These are phyloP conservation scores for Fusarium sp. DNA, from an alignment of 2,329 filamentous ascomycete species.

Conservation along the genomic window DNA sequence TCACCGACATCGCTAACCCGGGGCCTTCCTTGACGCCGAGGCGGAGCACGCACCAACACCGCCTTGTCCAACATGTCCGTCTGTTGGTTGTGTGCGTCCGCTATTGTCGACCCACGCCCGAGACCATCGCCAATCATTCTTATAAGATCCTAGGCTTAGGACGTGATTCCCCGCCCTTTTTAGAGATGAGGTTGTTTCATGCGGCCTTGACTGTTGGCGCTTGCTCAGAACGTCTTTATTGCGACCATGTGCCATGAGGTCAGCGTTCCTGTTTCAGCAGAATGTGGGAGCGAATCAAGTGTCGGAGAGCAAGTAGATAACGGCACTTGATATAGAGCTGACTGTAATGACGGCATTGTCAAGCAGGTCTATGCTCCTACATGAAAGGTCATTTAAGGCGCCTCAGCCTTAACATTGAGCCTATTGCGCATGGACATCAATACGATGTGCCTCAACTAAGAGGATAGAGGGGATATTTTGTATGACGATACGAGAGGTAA, in stretches of 20 bases:
- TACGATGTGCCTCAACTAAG: too few species aligned
- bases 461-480: constrained; percentile 55
- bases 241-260: constrained; percentile 54
- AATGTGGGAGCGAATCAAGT: constrained; percentile 83
- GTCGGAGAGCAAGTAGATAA: constrained; percentile 81
- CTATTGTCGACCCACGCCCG: constrained; percentile 79
- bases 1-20: constrained; percentile 75
- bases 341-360: neutral
- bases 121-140: constrained; percentile 82
- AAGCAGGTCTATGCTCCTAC: neutral
- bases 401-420: constrained; percentile 33
- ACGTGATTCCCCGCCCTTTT: constrained; percentile 72
- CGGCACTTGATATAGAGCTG: neutral
- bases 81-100: constrained; percentile 85
- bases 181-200: constrained; percentile 86
- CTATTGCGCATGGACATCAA: constrained; percentile 54
- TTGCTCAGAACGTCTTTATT: constrained; percentile 76
- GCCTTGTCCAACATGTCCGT: constrained; percentile 82
- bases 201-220: constrained; percentile 81
- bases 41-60: constrained; percentile 76
- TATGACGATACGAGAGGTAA: constrained; percentile 55
- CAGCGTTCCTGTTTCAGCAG: constrained; percentile 88
- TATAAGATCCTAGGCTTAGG: constrained; percentile 84
- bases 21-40: constrained; percentile 73
- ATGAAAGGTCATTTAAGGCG: neutral